phyloP scores from a whole-genome alignment of 371 early-diverging fungal species.

The Parasitella parasitica region DNA sequence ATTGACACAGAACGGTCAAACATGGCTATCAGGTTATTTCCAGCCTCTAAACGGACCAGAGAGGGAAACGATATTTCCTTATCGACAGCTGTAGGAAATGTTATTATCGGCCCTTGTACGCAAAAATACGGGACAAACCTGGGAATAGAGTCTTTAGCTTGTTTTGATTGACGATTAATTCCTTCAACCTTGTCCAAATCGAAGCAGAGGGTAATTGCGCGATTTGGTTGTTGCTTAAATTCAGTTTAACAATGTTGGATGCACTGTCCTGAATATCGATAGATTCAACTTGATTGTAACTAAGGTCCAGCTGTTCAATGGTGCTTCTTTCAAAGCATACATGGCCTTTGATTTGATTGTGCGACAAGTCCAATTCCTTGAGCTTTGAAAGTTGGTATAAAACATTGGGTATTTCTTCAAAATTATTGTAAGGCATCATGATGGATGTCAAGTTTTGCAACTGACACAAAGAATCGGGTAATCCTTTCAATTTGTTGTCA shows the following conservation, averaged over 20 bases:
- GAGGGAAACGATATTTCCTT: slow-evolving; percentile 26
- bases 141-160: slow-evolving; percentile 25
- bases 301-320: slow-evolving; percentile 62
- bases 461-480: slow-evolving; percentile 51
- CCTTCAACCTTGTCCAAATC: slow-evolving; percentile 46
- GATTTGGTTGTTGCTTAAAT: slow-evolving; percentile 58
- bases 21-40: slow-evolving; percentile 44
- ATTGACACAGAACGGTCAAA: slow-evolving; percentile 25
- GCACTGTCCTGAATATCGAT: background rate
- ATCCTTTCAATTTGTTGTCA: slow-evolving; percentile 47
- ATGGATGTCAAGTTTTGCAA: slow-evolving; percentile 47
- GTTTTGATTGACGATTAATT: slow-evolving; percentile 55
- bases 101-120: background rate
- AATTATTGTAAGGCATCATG: slow-evolving; percentile 50
- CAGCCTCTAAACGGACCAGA: slow-evolving; percentile 59
- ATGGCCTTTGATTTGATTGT: slow-evolving; percentile 42
- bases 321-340: slow-evolving; percentile 29
- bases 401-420: slow-evolving; percentile 45
- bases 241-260: slow-evolving; percentile 33
- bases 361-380: slow-evolving; percentile 49
- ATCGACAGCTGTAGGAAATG: background rate
- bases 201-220: slow-evolving; percentile 40
- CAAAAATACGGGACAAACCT: slow-evolving; percentile 11
- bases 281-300: slow-evolving; percentile 55
- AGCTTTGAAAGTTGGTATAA: slow-evolving; percentile 41